phyloP scores from a whole-genome alignment of 2,329 filamentous ascomycete species.

The Ceratocystis cubensis region DNA sequence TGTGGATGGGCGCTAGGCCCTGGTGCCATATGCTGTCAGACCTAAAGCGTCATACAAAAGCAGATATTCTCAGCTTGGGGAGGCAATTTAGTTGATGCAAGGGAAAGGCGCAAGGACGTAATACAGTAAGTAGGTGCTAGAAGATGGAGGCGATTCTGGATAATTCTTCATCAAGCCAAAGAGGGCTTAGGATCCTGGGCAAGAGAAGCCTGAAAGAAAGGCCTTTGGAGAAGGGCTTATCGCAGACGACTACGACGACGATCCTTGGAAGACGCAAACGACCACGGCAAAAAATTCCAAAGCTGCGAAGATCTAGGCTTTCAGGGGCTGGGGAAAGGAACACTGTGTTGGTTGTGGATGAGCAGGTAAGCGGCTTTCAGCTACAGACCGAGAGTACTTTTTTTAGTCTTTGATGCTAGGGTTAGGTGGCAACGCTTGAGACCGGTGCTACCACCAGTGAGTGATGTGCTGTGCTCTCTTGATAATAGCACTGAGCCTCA shows the following conservation, averaged over 20 bases:
- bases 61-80: neutral
- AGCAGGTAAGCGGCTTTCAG: too few relatives aligned
- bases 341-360: too few relatives aligned
- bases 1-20: too few relatives aligned
- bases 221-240: neutral
- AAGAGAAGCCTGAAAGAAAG: neutral
- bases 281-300: neutral
- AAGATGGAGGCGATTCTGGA: neutral
- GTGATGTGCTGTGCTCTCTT: too few relatives aligned
- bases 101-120: neutral
- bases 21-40: neutral
- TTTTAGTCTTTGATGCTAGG: too few relatives aligned
- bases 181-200: neutral
- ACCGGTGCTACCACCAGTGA: too few relatives aligned
- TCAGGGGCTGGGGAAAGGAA: too few relatives aligned
- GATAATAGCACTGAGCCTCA: too few relatives aligned
- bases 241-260: too few relatives aligned
- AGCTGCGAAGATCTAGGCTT: neutral
- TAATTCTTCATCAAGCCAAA: neutral
- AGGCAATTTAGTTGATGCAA: neutral
- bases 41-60: neutral
- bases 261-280: neutral
- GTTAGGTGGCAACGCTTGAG: too few relatives aligned
- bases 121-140: neutral
- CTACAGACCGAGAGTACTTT: too few relatives aligned